phyloP scores from a whole-genome alignment of 192 early-diverging fungal species.

The Allomyces macrogynus region DNA sequence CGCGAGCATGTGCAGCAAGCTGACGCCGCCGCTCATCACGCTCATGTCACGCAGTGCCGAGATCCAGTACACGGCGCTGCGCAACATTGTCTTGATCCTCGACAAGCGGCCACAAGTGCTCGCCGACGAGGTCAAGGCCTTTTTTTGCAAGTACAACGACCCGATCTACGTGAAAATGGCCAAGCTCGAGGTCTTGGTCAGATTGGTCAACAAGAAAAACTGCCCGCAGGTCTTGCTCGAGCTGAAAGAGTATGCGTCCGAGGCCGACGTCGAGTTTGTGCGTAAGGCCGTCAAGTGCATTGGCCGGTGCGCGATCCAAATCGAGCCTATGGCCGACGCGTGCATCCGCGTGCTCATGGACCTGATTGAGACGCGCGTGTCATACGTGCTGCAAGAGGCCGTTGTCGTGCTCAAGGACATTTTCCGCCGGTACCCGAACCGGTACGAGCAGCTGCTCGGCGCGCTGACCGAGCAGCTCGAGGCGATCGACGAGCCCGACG shows the following conservation, averaged over 20 bases:
- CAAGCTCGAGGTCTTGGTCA: slow-evolving; percentile 59
- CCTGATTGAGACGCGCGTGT: slow-evolving; percentile 88
- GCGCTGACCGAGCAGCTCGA: slow-evolving; percentile 90
- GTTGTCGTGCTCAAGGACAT: slow-evolving; percentile 97
- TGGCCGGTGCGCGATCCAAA: slow-evolving; percentile 93
- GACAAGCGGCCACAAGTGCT: slow-evolving; percentile 76
- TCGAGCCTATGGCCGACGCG: slow-evolving; percentile 62
- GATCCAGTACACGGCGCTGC: slow-evolving; percentile 89
- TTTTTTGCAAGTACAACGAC: slow-evolving; percentile 99
- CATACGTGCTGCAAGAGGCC: slow-evolving; percentile 95
- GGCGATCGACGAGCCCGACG: slow-evolving; percentile 89
- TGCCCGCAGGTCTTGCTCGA: slow-evolving; percentile 76
- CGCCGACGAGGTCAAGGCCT: slow-evolving; percentile 85
- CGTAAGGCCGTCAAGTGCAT: slow-evolving; percentile 87
- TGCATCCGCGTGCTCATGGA: slow-evolving; percentile 77
- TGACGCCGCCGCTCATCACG: slow-evolving; percentile 85
- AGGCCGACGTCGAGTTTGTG: slow-evolving; percentile 97
- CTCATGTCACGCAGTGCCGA: slow-evolving; percentile 72
- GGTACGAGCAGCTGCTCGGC: slow-evolving; percentile 83
- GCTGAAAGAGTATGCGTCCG: slow-evolving; percentile 83
- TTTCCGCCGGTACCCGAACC: slow-evolving; percentile 93
- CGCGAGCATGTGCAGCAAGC: slow-evolving; percentile 49
- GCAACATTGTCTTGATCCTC: slow-evolving; percentile 88
- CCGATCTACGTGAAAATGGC: slow-evolving; percentile 55
- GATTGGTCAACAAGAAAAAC: slow-evolving; percentile 61